A percentile compares a stretch with the other conserved stretches of the same genome.
Conservation (phyloP, 495 filamentous ascomycete genomes). For the Xylaria cubensis region DNA sequence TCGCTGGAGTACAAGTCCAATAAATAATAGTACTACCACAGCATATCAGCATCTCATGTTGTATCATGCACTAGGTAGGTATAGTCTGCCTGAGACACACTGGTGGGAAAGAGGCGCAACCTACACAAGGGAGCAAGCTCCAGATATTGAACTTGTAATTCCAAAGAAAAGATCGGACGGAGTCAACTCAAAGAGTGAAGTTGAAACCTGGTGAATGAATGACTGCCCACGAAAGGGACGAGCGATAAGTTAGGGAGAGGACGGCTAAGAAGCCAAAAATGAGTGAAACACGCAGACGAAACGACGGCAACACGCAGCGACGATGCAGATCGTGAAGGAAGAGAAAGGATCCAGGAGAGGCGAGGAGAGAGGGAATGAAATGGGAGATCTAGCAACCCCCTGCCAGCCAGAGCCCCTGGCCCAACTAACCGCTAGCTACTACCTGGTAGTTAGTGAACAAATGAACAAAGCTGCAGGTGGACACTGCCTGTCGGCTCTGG, state of each 20-base stretch:
- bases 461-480: conserved; percentile 8
- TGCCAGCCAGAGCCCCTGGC: conserved; percentile 11
- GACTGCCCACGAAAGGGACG: conserved; percentile 39
- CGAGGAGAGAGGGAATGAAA: conserved; percentile 35
- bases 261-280: conserved; percentile 34
- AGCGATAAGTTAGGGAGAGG: conserved; percentile 28
- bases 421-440: not conserved
- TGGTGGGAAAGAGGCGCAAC: conserved; percentile 17
- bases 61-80: not conserved
- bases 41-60: conserved; percentile 7
- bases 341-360: conserved; percentile 24
- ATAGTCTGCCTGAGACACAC: conserved; percentile 13
- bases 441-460: not conserved
- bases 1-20: conserved; percentile 9
- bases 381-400: conserved; percentile 28
- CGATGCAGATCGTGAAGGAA: conserved; percentile 55
- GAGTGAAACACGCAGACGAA: conserved; percentile 42
- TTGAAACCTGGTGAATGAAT: conserved; percentile 61
- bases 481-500: not conserved
- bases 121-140: conserved; percentile 46
- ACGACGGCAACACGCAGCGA: conserved; percentile 49
- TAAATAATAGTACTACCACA: conserved; percentile 14
- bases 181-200: conserved; percentile 82
- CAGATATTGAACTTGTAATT: conserved; percentile 37
- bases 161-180: conserved; percentile 56